Conservation (phyloP, 192 early-diverging fungal species). For the Geranomyces michiganensis region DNA sequence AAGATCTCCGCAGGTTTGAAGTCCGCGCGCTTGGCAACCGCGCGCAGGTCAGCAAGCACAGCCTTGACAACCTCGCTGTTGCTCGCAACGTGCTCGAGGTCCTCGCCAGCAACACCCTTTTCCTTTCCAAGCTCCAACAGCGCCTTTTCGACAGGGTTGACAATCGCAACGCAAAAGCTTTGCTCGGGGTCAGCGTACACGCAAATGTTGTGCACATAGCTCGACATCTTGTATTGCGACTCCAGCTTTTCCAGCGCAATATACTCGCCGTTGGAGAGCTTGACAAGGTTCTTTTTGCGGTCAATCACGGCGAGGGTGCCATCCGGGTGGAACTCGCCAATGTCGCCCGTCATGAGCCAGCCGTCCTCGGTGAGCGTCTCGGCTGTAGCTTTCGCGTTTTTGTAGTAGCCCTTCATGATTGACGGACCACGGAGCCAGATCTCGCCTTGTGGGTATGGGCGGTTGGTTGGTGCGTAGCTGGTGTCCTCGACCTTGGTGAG, state of each 20-base stretch:
- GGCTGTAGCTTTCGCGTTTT: conserved; percentile 73
- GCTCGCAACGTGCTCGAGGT: conserved; percentile 59
- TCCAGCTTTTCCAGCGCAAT: conserved; percentile 95
- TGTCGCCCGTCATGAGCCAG: conserved; percentile 71
- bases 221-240: conserved; percentile 77
- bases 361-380: conserved; percentile 74
- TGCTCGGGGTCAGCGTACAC: conserved; percentile 69
- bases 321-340: conserved; percentile 80
- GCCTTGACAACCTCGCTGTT: conserved; percentile 34
- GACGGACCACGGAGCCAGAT: conserved; percentile 85
- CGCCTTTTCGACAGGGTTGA: conserved; percentile 66
- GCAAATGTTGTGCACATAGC: conserved; percentile 72
- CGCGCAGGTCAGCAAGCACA: conserved; percentile 61
- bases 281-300: conserved; percentile 92
- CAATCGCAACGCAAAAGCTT: conserved; percentile 73
- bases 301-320: conserved; percentile 87
- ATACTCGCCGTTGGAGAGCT: conserved; percentile 83
- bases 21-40: conserved; percentile 62
- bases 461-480: conserved; percentile 36
- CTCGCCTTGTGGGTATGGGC: conserved; percentile 65
- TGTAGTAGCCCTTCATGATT: conserved; percentile 87
- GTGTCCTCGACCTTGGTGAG: conserved; percentile 64
- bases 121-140: conserved; percentile 26
- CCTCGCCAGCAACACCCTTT: conserved; percentile 27
- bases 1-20: conserved; percentile 79